Evolutionary conservation across 2,329 filamentous ascomycete species (phyloP), one percentile per base, ranked within the genome.

Genomic region (Pseudonectria foliicola): DNA sequence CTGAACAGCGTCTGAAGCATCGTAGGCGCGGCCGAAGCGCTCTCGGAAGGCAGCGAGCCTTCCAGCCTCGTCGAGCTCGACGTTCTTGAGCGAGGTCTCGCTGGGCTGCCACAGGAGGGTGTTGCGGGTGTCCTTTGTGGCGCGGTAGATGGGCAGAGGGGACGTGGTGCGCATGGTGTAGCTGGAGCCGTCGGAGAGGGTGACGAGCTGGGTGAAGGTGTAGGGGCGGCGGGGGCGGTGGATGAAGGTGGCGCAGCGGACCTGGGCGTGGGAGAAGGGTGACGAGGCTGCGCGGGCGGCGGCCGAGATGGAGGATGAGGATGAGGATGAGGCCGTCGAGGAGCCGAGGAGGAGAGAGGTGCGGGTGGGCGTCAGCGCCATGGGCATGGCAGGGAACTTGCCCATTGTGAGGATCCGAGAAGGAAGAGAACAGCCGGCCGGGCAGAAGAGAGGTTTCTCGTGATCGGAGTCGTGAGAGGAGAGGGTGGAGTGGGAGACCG

Each of bases 181-280:
- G 40, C 89, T 84, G 54, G 78, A 85, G 50, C 92, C 92, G 68
- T 98, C 92, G 27, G 83, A 86, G 45, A 96, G 82, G 35, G 88
- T 89, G 48, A 98, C 73, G 41, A 98, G 76, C 66, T 98, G 92
- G n/a, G 90, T 95, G 71, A 95, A 96, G 49, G 82, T 86, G 72
- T 95, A 96, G 27, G 92, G 90, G 6, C 89, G 79, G 55, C 88
- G 84, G n/a, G 88, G 88, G 12, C 92, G 86, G 43, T 75, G 75
- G 56, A 96, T 77, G 44, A 95, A 83, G 15, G 85, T 88, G 34
- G 92, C 92, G 58, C 87, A 78, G 41, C 88, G 82, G 57, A 79
- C 70, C 66, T 89, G 83, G 32, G 40, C 62, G 64, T 61, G 48
- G 46, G 28, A 59, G 53, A 40, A 53, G 35, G 35, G 39, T 8